Base-by-base conservation (phyloP, 495 filamentous ascomycete genomes). In the Aspergillus nanangensis region DNA sequence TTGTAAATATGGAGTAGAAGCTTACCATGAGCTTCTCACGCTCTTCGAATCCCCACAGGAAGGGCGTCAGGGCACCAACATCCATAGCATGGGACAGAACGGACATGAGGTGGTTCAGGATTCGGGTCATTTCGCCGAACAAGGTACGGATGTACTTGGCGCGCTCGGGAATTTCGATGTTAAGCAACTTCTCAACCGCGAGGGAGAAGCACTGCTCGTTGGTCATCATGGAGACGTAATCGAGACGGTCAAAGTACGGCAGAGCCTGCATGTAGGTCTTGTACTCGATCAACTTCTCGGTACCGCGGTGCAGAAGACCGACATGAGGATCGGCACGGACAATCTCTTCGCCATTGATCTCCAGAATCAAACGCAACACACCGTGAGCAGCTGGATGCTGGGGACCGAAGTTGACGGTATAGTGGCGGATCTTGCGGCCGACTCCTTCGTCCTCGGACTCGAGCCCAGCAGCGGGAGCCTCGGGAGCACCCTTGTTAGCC, bases 141-240 rank as follows among this genome's bases (percentile, higher is more conserved):
- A 99, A 11, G 20, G 92, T 96, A 38, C 94, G 82, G 62, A 99
- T 99, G 76, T 80, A 99, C 70, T 99, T 99, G 45, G 94, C 94
- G 50, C 94, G 78, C 38, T 90, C 86, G 21, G 94, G 94, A 55
- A 99, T 88, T 61, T 99, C 94, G 55, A 99, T 77, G 71, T 99
- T 99, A 58, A 99, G 70, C 40, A 99, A 77, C 81, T 97, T 99
- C 77, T 99, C 94, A 42, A 96, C 91, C 27, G 88, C 94, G 43
- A 99, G 75, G 10, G 89, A 80, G 66, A 85, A 99, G 58, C 92
- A 96, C 71, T 99, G 94, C 77, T 99, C 94, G 69, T 96, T 96
- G 51, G 93, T 97, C 93, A 97, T 98, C 94, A 99, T 99, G 64
- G 90, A 95, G 45, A 96, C 92, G 67, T 99, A 99, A 66, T 99